Conservation (phyloP, 2,329 filamentous ascomycete species). For the Sporothrix humicola region DNA sequence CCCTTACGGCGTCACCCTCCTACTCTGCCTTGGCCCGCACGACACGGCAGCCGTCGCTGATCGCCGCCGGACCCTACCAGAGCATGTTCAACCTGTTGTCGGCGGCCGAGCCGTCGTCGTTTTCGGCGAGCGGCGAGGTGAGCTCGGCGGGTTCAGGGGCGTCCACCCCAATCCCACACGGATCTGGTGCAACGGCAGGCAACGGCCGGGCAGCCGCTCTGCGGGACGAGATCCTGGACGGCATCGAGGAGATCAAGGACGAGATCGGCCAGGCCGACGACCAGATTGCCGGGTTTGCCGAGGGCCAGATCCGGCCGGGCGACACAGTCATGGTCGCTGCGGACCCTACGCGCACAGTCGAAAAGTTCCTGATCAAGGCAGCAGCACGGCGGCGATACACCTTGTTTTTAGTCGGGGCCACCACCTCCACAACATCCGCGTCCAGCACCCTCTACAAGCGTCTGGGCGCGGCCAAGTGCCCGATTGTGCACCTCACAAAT, state of each 20-base stretch:
- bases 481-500: conserved; percentile 82
- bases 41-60: conserved; percentile 43
- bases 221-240: conserved; percentile 88
- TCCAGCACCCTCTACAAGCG: conserved; percentile 72
- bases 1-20: not conserved
- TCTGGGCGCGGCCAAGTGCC: conserved; percentile 76
- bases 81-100: conserved; percentile 90
- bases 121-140: conserved; percentile 40
- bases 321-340: conserved; percentile 85
- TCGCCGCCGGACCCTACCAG: conserved; percentile 68
- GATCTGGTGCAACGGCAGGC: not conserved
- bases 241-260: conserved; percentile 94
- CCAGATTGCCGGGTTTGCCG: conserved; percentile 85
- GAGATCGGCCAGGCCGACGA: conserved; percentile 92
- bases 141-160: conserved; percentile 48
- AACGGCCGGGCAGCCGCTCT: conserved; percentile 68
- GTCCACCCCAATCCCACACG: conserved; percentile 53
- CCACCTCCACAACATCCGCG: conserved; percentile 41
- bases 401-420: conserved; percentile 70
- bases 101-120: conserved; percentile 54
- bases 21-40: conserved; percentile 22
- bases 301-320: conserved; percentile 90
- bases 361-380: conserved; percentile 86
- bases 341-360: conserved; percentile 82
- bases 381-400: conserved; percentile 91